These are phyloP conservation scores for Candida golubevii DNA, from an alignment of 805 yeast species.

Conservation along the genomic window DNA sequence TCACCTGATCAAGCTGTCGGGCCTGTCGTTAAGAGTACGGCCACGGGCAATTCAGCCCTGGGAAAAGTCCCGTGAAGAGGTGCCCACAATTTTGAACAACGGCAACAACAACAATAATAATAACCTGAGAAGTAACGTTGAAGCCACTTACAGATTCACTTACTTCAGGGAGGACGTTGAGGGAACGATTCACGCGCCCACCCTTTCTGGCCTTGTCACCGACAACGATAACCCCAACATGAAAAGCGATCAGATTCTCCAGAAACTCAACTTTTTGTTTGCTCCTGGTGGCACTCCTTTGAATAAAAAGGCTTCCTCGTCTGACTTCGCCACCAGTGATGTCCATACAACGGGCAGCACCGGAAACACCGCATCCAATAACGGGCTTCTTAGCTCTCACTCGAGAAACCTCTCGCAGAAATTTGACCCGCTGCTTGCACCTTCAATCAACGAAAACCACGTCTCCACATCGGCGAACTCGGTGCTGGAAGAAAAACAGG, in stretches of 20 bases:
- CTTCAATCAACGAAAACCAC: conserved; percentile 1
- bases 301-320: neutral
- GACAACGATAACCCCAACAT: conserved; percentile 9
- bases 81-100: conserved; percentile 29
- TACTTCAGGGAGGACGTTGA: conserved; percentile 88
- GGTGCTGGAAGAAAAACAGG: conserved; percentile 2
- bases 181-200: conserved; percentile 86
- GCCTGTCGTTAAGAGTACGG: conserved; percentile 50
- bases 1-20: conserved; percentile 36
- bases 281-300: conserved; percentile 3
- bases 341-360: neutral
- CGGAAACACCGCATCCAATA: neutral
- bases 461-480: conserved; percentile 11
- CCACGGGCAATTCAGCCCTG: conserved; percentile 77
- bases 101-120: neutral
- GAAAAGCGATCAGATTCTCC: conserved; percentile 10
- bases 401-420: conserved; percentile 4
- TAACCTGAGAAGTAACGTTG: conserved; percentile 22
- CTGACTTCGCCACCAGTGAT: neutral
- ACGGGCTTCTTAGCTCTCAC: neutral
- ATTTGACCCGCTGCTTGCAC: conserved; percentile 4
- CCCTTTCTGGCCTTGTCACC: conserved; percentile 64
- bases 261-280: conserved; percentile 8
- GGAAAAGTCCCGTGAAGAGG: conserved; percentile 39
- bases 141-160: conserved; percentile 62